Evolutionary conservation across 1,284 basidiomycete species (phyloP), one percentile per base, ranked within the genome.

Genomic region (Moesziomyces sp.): DNA sequence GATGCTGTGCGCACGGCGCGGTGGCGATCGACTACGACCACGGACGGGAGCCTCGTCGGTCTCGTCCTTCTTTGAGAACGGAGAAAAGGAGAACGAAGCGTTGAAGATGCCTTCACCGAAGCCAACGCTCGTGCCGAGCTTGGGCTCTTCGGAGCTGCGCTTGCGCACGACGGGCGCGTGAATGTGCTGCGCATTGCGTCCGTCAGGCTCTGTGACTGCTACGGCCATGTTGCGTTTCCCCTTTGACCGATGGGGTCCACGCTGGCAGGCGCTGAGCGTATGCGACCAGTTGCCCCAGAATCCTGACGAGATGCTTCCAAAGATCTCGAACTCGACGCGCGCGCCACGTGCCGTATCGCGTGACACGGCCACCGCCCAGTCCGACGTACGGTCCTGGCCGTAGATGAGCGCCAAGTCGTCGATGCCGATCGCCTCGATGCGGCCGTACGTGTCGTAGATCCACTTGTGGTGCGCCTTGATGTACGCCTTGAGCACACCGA

Each of bases 331-430:
- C 45, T 78, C 71, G 42, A 74, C 62, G 28, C 40, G 56, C n/a
- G 64, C 75, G 8, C 76, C 76, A 8, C 64, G 60, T 24, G 57
- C 55, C n/a, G 74, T 51, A 26, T 77, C 74, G 10, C 60, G 46
- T n/a, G 63, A 72, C 10, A 80, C 77, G 30, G 76, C 76, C 10
- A 71, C 66, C 3, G 67, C 78, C 78, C 78, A 80, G 47, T 80
- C 78, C 18, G 74, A 74, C 5, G 76, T 74, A 9, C 73, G 66
- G 50, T 78, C 74, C 53, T 76, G 62, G 14, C 70, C 75, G 26
- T 74, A 77, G 60, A 78, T 60, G 51, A 80, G 55, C 5, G 58
- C 68, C 18, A 76, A 47, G 13, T 77, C 71, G 52, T 80, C 76
- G 3, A 61, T 38, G n/a, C 69, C 58, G 23, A 80, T 64, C 26